phyloP scores from a whole-genome alignment of 805 yeast species.

The Pichia sporocuriosa region DNA sequence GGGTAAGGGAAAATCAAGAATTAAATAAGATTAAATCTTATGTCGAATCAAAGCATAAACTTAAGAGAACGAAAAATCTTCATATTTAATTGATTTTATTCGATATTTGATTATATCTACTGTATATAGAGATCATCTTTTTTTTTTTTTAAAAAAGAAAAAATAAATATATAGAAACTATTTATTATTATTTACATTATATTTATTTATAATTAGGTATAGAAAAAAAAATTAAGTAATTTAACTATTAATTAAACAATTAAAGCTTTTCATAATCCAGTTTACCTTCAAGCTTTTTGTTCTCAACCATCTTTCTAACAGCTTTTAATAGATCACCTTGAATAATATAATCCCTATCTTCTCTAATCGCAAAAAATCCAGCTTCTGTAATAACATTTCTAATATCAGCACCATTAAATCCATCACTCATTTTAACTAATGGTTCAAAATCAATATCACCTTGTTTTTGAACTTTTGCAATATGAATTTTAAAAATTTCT shows the following conservation, averaged over 20 bases:
- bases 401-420: conserved; percentile 97
- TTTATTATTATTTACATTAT: no score
- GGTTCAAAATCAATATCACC: conserved; percentile 98
- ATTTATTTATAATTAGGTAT: no score
- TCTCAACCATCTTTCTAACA: conserved; percentile 93
- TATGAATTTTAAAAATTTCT: conserved; percentile 90
- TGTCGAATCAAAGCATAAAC: conserved; percentile 18
- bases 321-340: conserved; percentile 97
- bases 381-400: conserved; percentile 98
- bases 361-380: conserved; percentile 96
- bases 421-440: conserved; percentile 96
- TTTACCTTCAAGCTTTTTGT: conserved; percentile 94
- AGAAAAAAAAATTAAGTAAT: no score
- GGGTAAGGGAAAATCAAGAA: conserved; percentile 19
- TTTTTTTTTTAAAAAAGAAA: not conserved
- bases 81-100: conserved; percentile 5
- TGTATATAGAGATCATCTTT: conserved; percentile 1
- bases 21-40: conserved; percentile 17
- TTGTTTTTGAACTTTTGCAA: conserved; percentile 73
- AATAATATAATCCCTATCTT: conserved; percentile 89
- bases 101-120: not conserved
- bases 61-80: conserved; percentile 16
- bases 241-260: not conserved
- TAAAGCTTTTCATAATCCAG: conserved; percentile 90
- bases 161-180: no score